Evolutionary conservation across 2,329 filamentous ascomycete species (phyloP), one percentile per base, ranked within the genome.

Genomic region (Epichloe sp.): DNA sequence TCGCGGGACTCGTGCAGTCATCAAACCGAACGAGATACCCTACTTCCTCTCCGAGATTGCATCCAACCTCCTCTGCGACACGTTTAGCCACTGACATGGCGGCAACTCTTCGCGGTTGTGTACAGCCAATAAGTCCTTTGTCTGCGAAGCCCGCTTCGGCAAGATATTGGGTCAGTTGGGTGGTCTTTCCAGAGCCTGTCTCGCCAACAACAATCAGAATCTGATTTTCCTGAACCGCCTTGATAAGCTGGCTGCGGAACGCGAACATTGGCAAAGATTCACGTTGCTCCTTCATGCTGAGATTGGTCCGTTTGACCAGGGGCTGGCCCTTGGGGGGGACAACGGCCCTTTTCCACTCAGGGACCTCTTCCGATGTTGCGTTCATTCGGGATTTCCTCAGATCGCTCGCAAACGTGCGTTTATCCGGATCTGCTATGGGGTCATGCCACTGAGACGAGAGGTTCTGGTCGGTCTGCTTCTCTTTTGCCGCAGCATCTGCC

Each of bases 11-110:
- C 0, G 91, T 96, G 64, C 84, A 86, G 69, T 98, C 93, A 63
- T 98, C 93, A 64, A 98, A 98, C 65, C 93, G 88, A 63, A 98
- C 95, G 7, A 87, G 95, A 65, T 98, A 98, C 50, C 93, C 93
- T 55, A 98, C 91, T 65, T 96, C 90, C 51, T 90, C 82, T 36
- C 93, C 93, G 12, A 97, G 77, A 56, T 84, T 78, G 60, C 91
- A 96, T 15, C 93, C 91, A 53, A 97, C 88, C 70, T 98, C 93
- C 63, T 97, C 89, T 1, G 90, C 82, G 3, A 98, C 93, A 78
- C 93, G 90, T 67, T 95, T 94, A 8, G 93, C 91, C 3, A 98
- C 93, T 2, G 89, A 96, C 83, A 97, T 95, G 55, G 93, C 93
- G 26, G 93, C 93, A 11, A 97, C 93, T 76, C 93, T 88, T 65